phyloP scores from a whole-genome alignment of 1,284 basidiomycete species.

The Pterula multifida region DNA sequence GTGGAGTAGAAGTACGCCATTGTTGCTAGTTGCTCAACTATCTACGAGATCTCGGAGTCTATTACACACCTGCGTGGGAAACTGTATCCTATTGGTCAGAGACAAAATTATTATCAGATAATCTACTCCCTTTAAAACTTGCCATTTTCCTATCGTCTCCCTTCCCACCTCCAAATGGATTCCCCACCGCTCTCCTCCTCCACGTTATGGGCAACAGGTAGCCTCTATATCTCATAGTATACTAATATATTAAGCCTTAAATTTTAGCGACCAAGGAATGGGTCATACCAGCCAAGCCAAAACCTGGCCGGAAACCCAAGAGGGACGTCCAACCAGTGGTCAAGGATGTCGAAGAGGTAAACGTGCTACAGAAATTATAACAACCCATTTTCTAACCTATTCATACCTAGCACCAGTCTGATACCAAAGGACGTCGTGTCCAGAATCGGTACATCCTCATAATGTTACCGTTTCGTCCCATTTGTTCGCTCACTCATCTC shows the following conservation, averaged over 20 bases:
- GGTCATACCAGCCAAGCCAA: constrained; percentile 82
- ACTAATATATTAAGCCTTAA: constrained; percentile 7
- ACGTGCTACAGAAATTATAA: constrained; percentile 10
- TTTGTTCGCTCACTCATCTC: constrained; percentile 7
- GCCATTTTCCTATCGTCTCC: constrained; percentile 1
- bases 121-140: constrained; percentile 3
- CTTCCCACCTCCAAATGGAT: constrained; percentile 18
- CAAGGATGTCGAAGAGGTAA: constrained; percentile 37
- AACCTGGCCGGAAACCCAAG: constrained; percentile 84
- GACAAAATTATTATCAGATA: constrained; percentile 7
- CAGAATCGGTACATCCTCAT: constrained; percentile 51
- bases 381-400: constrained; percentile 5
- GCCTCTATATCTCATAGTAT: constrained; percentile 11
- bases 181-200: constrained; percentile 19
- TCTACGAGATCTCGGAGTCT: background rate
- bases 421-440: constrained; percentile 53
- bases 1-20: constrained; percentile 23
- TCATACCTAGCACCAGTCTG: constrained; percentile 21
- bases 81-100: background rate
- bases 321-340: constrained; percentile 35
- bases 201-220: constrained; percentile 37
- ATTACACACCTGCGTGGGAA: background rate
- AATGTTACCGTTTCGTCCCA: constrained; percentile 1
- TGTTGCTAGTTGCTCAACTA: background rate
- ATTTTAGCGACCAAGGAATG: constrained; percentile 74